Evolutionary conservation across 1,139 yeast genomes (phyloP).

Genomic region (Debaryomycetaceae sp.): DNA sequence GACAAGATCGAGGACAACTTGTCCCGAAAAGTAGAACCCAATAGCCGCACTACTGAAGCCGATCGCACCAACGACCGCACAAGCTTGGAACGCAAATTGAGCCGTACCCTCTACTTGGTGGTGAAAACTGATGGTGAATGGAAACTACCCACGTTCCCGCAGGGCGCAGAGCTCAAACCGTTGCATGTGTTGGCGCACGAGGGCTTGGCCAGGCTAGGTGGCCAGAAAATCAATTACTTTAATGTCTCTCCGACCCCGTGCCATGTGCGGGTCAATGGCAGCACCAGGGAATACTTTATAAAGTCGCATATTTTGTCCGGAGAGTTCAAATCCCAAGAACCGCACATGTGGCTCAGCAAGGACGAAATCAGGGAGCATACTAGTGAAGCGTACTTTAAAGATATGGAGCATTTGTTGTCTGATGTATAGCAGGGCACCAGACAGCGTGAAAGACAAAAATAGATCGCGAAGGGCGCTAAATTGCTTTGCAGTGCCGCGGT

Average conservation of each 20-base stretch:
- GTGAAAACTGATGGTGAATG: constrained; percentile 43
- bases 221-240: constrained; percentile 72
- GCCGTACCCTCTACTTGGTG: constrained; percentile 69
- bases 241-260: constrained; percentile 84
- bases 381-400: constrained; percentile 41
- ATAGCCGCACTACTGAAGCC: constrained; percentile 67
- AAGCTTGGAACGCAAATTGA: constrained; percentile 69
- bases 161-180: constrained; percentile 27
- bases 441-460: too few species aligned
- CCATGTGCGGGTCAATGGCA: constrained; percentile 39
- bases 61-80: constrained; percentile 51
- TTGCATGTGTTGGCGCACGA: constrained; percentile 67
- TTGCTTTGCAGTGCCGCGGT: too few species aligned
- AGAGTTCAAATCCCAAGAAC: constrained; percentile 40
- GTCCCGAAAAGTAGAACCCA: constrained; percentile 59
- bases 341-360: constrained; percentile 73
- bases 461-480: too few species aligned
- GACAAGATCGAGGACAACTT: constrained; percentile 37
- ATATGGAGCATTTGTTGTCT: constrained; percentile 42
- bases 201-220: constrained; percentile 65
- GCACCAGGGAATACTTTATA: constrained; percentile 52
- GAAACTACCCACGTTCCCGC: constrained; percentile 66
- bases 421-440: constrained; percentile 32
- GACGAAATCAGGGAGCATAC: constrained; percentile 61
- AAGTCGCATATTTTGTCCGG: constrained; percentile 93